Evolutionary conservation across 768 basidiomycete species (phyloP).

Genomic region (Boletus sp.): DNA sequence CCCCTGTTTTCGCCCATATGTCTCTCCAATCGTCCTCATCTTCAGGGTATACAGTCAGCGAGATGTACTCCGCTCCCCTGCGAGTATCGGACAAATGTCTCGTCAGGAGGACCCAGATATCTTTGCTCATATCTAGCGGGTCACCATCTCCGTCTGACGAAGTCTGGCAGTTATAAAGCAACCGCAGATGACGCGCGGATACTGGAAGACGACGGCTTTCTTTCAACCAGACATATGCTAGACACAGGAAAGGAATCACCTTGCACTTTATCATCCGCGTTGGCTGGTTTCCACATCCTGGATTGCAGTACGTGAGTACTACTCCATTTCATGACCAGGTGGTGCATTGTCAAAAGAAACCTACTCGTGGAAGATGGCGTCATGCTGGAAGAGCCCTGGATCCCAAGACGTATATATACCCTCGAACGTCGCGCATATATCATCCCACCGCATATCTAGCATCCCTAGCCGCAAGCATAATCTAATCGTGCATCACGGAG

Average conservation of each 20-base stretch:
- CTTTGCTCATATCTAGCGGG: constrained; percentile 27
- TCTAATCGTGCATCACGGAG: neutral
- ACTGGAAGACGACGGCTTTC: constrained; percentile 24
- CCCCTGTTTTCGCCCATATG: constrained; percentile 24
- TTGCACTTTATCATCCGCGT: constrained; percentile 26
- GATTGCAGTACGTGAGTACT: neutral
- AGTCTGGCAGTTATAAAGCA: constrained; percentile 33
- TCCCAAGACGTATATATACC: constrained; percentile 88
- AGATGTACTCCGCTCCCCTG: constrained; percentile 62
- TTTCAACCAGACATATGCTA: neutral
- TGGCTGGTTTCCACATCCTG: constrained; percentile 47
- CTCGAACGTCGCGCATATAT: constrained; percentile 69
- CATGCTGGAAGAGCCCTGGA: constrained; percentile 53
- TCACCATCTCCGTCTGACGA: neutral
- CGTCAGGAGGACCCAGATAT: constrained; percentile 80
- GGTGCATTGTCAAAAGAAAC: constrained; percentile 12
- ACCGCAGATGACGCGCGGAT: constrained; percentile 38
- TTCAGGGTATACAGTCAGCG: constrained; percentile 42
- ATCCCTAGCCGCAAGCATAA: constrained; percentile 33
- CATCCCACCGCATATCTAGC: constrained; percentile 71
- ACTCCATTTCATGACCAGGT: neutral
- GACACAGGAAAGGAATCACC: constrained; percentile 30
- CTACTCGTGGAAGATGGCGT: constrained; percentile 65
- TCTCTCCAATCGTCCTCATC: constrained; percentile 39
- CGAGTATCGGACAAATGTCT: constrained; percentile 68